Percentiles rank a stretch among this genome's conserved stretches.
Conservation (phyloP, 805 yeast genomes). For the Myxozyma sirexii region DNA sequence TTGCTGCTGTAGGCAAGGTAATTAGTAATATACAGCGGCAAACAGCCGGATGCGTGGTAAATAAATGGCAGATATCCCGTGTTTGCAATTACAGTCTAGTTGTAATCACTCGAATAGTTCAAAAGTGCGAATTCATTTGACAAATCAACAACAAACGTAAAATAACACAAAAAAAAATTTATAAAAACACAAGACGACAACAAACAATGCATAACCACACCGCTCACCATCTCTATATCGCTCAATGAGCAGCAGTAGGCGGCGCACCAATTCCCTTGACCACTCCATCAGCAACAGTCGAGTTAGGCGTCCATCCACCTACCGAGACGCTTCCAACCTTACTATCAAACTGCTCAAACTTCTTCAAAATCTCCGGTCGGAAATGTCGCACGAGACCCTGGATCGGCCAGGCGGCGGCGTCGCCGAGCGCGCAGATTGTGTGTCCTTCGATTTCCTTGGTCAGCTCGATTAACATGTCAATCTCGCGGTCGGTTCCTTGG, state of each 20-base stretch:
- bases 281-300: constrained; percentile 62
- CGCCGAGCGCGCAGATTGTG: constrained; percentile 90
- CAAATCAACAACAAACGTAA: no score
- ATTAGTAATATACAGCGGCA: no score
- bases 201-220: neutral
- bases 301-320: constrained; percentile 79
- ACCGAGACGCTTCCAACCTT: constrained; percentile 54
- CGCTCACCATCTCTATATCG: no score
- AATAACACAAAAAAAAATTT: no score
- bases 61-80: no score
- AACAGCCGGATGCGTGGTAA: no score
- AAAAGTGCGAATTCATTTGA: no score
- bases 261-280: constrained; percentile 54
- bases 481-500: constrained; percentile 78
- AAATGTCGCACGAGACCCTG: constrained; percentile 85
- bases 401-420: constrained; percentile 92
- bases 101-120: no score
- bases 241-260: constrained; percentile 19
- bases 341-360: constrained; percentile 64
- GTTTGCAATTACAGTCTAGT: no score
- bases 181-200: no score
- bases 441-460: constrained; percentile 89
- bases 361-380: constrained; percentile 78
- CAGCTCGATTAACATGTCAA: constrained; percentile 81
- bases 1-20: no score